Conservation (phyloP, 805 yeast genomes). For the Starmera amethionina region DNA sequence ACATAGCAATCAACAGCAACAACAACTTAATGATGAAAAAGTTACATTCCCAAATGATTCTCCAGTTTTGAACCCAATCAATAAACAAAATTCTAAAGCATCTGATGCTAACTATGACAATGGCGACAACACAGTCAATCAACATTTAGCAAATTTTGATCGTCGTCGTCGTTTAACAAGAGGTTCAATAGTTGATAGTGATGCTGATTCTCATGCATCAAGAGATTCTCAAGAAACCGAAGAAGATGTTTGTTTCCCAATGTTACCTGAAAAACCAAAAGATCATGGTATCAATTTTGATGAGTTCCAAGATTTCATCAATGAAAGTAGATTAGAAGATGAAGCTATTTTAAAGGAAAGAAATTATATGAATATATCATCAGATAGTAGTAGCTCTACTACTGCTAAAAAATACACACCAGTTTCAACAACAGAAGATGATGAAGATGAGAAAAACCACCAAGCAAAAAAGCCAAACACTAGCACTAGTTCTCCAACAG, state of each 20-base stretch:
- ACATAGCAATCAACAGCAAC: conserved; percentile 3
- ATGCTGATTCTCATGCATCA: conserved; percentile 63
- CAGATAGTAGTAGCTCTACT: conserved; percentile 20
- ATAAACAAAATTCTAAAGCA: conserved; percentile 11
- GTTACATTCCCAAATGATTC: conserved; percentile 7
- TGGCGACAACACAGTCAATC: conserved; percentile 20
- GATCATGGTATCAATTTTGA: conserved; percentile 82
- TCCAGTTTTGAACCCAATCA: conserved; percentile 15
- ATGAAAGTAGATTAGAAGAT: conserved; percentile 45
- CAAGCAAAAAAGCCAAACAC: too few species aligned
- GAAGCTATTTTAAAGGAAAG: conserved; percentile 19
- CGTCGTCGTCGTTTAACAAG: conserved; percentile 23
- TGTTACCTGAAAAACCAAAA: conserved; percentile 56
- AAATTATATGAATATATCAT: conserved; percentile 5
- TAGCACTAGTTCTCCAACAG: neutral
- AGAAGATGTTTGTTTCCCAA: conserved; percentile 96
- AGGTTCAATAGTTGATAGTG: conserved; percentile 40
- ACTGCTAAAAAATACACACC: conserved; percentile 64
- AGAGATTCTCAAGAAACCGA: conserved; percentile 85
- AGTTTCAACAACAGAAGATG: neutral
- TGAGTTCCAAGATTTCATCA: conserved; percentile 76
- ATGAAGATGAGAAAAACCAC: neutral
- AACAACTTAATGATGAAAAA: conserved; percentile 2
- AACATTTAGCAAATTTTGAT: conserved; percentile 20
- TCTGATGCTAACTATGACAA: conserved; percentile 14